Evolutionary conservation across 371 early-diverging fungal species (phyloP).

Genomic region (Mortierella sp.): DNA sequence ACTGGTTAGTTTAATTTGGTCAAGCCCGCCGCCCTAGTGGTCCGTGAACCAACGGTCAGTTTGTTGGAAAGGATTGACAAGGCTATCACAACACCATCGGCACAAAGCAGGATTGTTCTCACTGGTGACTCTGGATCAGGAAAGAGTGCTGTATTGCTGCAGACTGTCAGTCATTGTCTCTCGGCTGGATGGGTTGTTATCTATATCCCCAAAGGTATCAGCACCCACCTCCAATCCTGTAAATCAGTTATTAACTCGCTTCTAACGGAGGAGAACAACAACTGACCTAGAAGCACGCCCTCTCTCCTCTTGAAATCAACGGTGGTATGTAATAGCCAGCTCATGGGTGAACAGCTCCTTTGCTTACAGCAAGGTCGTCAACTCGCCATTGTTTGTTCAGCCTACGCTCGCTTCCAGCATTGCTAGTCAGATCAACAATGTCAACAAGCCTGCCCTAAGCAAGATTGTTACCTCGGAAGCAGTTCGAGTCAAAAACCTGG

Average conservation of each 20-base stretch:
- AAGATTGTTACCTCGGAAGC: slow-evolving; percentile 39
- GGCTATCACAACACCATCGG: slow-evolving; percentile 42
- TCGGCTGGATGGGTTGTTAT: slow-evolving; percentile 57
- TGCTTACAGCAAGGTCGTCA: slow-evolving; percentile 48
- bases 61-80: slow-evolving; percentile 43
- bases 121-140: slow-evolving; percentile 55
- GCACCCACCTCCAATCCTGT: no score
- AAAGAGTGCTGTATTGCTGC: slow-evolving; percentile 56
- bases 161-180: slow-evolving; percentile 56
- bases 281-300: no score
- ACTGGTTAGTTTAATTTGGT: slow-evolving; percentile 52
- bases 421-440: slow-evolving; percentile 45
- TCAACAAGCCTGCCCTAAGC: slow-evolving; percentile 40
- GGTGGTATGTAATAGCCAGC: slow-evolving; percentile 31
- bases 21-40: slow-evolving; percentile 50
- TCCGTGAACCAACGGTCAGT: slow-evolving; percentile 47
- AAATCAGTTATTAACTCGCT: no score
- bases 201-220: slow-evolving; percentile 55
- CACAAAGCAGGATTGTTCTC: slow-evolving; percentile 43
- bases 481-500: slow-evolving; percentile 43
- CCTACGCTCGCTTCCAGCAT: slow-evolving; percentile 49
- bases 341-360: slow-evolving; percentile 54
- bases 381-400: slow-evolving; percentile 47
- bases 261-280: no score
- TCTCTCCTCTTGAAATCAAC: no score